These are phyloP conservation scores for Manihot esculenta DNA, from an alignment of 441 rosid species.

Conservation along the genomic window DNA sequence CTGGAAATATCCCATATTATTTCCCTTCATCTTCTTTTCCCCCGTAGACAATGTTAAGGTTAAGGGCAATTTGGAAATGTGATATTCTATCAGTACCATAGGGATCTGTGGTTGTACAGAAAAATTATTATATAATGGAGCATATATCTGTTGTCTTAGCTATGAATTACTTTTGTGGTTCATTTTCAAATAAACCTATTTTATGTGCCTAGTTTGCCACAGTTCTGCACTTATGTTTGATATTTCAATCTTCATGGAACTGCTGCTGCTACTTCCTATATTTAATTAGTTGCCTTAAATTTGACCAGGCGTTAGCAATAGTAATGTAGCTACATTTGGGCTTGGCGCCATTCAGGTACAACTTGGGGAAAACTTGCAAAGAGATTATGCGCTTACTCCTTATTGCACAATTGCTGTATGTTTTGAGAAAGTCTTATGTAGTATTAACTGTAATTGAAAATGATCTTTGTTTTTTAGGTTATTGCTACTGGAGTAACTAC, in stretches of 20 bases:
- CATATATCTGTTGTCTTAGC: background rate
- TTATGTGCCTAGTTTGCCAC: background rate
- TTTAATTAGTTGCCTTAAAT: constrained; percentile 16
- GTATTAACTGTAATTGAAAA: background rate
- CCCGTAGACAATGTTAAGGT: background rate
- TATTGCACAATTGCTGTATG: background rate
- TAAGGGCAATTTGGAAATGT: constrained; percentile 6
- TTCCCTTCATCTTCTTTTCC: background rate
- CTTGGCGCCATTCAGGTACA: constrained; percentile 87
- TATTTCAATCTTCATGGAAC: constrained; percentile 1
- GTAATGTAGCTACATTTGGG: constrained; percentile 79
- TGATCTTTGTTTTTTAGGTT: constrained; percentile 46
- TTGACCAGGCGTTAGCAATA: constrained; percentile 69
- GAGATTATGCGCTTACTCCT: background rate
- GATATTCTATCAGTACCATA: background rate
- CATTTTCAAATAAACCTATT: background rate
- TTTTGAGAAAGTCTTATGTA: background rate
- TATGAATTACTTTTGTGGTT: constrained; percentile 5
- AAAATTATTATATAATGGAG: background rate
- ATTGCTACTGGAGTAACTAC: constrained; percentile 73
- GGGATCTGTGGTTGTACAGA: background rate
- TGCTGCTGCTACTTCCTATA: background rate
- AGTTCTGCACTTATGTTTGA: constrained; percentile 1
- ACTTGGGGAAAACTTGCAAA: constrained; percentile 5
- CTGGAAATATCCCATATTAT: background rate